phyloP scores from a whole-genome alignment of 352 stramenopile genomes.

The Pythium guiyangense region DNA sequence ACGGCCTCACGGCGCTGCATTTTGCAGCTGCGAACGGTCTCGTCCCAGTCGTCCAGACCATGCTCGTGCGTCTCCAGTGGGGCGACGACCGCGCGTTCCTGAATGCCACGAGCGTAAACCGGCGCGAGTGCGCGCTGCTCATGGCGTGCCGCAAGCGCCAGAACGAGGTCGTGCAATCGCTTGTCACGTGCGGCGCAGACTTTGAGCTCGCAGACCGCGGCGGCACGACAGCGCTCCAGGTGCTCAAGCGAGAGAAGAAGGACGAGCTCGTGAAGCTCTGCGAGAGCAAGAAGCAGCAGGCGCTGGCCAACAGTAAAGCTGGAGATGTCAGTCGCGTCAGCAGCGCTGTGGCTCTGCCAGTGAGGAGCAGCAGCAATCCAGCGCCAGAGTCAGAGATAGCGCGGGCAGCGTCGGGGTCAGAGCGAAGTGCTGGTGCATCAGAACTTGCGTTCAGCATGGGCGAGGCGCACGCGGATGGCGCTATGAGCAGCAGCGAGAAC shows the following conservation, averaged over 20 bases:
- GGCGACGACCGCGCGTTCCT: slow-evolving; percentile 27
- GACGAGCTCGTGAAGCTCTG: slow-evolving; percentile 45
- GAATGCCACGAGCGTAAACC: slow-evolving; percentile 37
- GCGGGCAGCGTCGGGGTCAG: too few relatives aligned
- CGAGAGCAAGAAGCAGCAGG: slow-evolving; percentile 11
- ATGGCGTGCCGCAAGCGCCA: slow-evolving; percentile 60
- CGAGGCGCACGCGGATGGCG: not conserved
- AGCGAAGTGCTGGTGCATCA: not conserved
- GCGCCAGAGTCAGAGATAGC: too few relatives aligned
- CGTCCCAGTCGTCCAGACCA: slow-evolving; percentile 19
- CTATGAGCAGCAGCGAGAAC: not conserved
- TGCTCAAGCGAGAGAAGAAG: slow-evolving; percentile 47
- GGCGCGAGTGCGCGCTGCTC: slow-evolving; percentile 56
- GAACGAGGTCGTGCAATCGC: slow-evolving; percentile 29
- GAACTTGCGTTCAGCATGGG: not conserved
- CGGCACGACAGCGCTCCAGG: slow-evolving; percentile 38
- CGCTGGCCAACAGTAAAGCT: not conserved
- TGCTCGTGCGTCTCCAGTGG: slow-evolving; percentile 33
- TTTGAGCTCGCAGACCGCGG: slow-evolving; percentile 40
- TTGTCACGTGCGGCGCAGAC: slow-evolving; percentile 40
- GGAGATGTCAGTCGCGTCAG: not conserved
- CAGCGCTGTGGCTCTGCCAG: not conserved
- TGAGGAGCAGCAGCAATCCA: too few relatives aligned
- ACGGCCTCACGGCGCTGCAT: slow-evolving; percentile 62
- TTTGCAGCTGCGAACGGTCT: slow-evolving; percentile 47